Percentiles rank a stretch among this genome's conserved stretches.
Conservation (phyloP, 495 filamentous ascomycete species). For the Letharia columbiana region DNA sequence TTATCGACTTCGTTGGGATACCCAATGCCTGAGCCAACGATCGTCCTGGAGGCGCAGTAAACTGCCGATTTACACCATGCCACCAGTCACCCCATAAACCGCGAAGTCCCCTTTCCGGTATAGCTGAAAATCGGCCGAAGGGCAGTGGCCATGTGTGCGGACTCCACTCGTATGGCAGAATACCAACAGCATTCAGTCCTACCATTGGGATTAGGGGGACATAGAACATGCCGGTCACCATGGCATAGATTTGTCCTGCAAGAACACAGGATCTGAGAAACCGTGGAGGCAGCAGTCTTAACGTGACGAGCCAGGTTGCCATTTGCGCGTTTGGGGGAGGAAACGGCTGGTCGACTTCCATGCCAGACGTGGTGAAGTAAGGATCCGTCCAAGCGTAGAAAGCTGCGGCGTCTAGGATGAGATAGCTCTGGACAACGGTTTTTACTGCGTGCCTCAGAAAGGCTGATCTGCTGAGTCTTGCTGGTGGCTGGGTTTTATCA, state of each 20-base stretch:
- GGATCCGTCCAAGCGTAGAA: conserved; percentile 18
- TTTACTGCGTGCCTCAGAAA: conserved; percentile 10
- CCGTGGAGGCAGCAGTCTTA: conserved; percentile 19
- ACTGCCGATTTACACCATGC: conserved; percentile 22
- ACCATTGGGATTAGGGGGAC: conserved; percentile 11
- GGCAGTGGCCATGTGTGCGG: conserved; percentile 24
- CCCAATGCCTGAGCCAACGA: conserved; percentile 7
- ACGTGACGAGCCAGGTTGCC: neutral
- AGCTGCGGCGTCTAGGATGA: conserved; percentile 19
- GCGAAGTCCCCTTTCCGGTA: conserved; percentile 18
- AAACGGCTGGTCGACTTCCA: conserved; percentile 11
- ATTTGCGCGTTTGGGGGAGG: conserved; percentile 2
- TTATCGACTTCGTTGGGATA: conserved; percentile 4
- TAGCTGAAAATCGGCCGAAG: conserved; percentile 22
- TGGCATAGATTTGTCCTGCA: conserved; percentile 20
- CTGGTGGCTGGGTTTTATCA: conserved; percentile 16
- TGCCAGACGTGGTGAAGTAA: conserved; percentile 19
- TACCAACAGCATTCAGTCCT: conserved; percentile 15
- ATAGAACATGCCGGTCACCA: conserved; percentile 17
- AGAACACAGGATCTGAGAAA: conserved; percentile 16
- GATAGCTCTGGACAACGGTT: conserved; percentile 1
- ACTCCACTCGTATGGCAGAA: conserved; percentile 22
- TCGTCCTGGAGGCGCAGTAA: conserved; percentile 16
- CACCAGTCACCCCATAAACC: conserved; percentile 26
- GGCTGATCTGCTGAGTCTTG: neutral